Conservation (phyloP, 73 alveolate genomes). For the Paramecium pentaurelia region DNA sequence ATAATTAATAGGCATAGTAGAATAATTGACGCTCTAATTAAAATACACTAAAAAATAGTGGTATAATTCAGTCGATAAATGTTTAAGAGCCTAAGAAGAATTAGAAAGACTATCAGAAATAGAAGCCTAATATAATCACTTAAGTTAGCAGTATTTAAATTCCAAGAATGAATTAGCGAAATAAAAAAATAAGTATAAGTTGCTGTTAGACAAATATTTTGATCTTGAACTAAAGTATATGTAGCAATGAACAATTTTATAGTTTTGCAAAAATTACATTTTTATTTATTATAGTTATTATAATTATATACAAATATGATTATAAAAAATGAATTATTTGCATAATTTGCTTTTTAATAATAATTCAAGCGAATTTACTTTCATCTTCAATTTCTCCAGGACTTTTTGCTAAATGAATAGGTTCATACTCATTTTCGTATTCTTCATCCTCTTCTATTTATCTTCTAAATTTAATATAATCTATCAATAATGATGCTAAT, state of each 20-base stretch:
- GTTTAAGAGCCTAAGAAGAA: neutral
- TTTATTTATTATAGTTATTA: neutral
- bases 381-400: neutral
- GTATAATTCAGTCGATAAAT: neutral
- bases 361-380: neutral
- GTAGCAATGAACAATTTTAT: neutral
- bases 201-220: neutral
- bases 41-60: neutral
- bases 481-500: neutral
- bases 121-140: neutral
- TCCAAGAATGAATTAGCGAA: neutral
- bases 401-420: neutral
- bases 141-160: neutral
- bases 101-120: neutral
- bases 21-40: neutral
- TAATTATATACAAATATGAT: neutral
- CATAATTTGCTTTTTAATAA: neutral
- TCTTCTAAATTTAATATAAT: neutral
- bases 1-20: neutral
- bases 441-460: neutral
- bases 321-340: neutral
- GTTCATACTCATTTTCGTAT: neutral
- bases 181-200: neutral
- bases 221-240: neutral
- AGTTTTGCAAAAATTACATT: neutral